Conservation (phyloP, 371 early-diverging fungal species). For the Mortierella polycephala region DNA sequence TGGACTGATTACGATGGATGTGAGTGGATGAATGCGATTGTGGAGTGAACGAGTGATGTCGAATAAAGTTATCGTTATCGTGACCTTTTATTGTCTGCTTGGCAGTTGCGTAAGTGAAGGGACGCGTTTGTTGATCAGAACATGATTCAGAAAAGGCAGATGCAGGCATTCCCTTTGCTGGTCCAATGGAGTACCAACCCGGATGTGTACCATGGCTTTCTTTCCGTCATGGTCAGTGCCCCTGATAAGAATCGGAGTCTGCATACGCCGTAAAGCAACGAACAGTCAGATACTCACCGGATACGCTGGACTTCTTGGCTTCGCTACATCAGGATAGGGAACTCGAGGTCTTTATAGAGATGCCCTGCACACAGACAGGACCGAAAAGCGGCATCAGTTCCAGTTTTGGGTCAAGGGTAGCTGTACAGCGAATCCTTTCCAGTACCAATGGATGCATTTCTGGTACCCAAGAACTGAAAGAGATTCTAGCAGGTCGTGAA, state of each 20-base stretch:
- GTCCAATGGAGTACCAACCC: conserved; percentile 39
- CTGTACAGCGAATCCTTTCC: conserved; percentile 1
- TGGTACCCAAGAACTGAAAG: conserved; percentile 35
- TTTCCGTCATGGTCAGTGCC: conserved; percentile 38
- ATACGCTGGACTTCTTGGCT: background rate
- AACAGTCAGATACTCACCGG: background rate
- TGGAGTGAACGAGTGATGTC: no score
- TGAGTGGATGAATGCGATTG: no score
- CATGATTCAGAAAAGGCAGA: background rate
- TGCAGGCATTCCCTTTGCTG: conserved; percentile 50
- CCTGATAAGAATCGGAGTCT: background rate
- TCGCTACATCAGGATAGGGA: conserved; percentile 27
- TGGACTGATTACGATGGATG: no score
- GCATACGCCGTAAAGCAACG: background rate
- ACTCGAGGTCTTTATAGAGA: conserved; percentile 37
- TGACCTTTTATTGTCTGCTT: no score
- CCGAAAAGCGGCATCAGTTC: background rate
- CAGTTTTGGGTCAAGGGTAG: background rate
- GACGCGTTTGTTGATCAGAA: no score
- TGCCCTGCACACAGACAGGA: background rate
- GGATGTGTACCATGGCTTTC: conserved; percentile 42
- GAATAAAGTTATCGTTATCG: no score
- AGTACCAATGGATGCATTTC: conserved; percentile 21
- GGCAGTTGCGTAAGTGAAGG: no score
- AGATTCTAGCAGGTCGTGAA: conserved; percentile 39